Evolutionary conservation across 2,329 filamentous ascomycete species (phyloP), one percentile per base, ranked within the genome.

Genomic region (Penicillium digitatum): DNA sequence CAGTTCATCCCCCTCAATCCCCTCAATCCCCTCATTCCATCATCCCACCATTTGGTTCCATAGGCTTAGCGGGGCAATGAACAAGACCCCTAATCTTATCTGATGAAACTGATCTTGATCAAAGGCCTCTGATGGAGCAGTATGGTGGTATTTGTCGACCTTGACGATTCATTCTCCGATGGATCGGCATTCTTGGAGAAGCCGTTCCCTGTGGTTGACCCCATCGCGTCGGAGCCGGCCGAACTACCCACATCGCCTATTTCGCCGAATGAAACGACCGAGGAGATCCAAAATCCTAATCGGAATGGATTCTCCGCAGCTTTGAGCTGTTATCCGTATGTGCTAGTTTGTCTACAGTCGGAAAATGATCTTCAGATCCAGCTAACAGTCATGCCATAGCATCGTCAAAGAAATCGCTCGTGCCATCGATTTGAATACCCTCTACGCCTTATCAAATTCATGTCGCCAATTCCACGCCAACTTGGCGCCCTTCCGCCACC

Each of bases 341-440:
- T 65, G 47, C 48, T 54, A 54, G 57, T 50, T 49, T 53, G 54
- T 34, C 52, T 45, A 58, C 49, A 57, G 55, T 43, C 27, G 46
- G 8, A 5, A 26, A 29, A 26, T 20, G 12, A 24, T 18, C 39
- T 52, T 14, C 42, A 55, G 52, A 56, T 46, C 32, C 31, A 52
- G 57, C 60, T 66, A 54, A 62, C 58, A 3, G 9, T 44, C 47
- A 24, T 29, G 31, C 26, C 60, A 56, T 77, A 96, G 91, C 66
- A 84, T 96, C 69, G 85, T 89, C 64, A 83, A 85, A 61, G 83
- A 87, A 65, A 82, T 96, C 62, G 88, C 89, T 46, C 82, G 84
- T 31, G 82, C 83, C 63, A 84, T 96, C 70, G 93, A 97, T 71
- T 82, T 96, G 48, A 96, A 93, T 72, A 87, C 89, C 14, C 83